These are phyloP conservation scores for Yamadazyma insecticola DNA, from an alignment of 805 yeast genomes.

Conservation along the genomic window DNA sequence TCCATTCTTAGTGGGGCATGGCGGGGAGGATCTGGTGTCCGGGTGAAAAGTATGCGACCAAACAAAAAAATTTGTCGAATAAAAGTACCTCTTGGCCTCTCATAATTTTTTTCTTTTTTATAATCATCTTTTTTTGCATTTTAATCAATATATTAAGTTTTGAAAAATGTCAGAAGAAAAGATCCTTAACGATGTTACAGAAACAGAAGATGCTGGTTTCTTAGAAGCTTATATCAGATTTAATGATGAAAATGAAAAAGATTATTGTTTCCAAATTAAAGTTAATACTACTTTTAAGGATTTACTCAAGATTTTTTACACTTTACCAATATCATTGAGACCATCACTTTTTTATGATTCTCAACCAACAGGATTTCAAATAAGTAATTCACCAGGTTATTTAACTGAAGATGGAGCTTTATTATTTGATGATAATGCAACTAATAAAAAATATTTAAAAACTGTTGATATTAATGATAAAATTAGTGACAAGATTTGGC, in stretches of 20 bases:
- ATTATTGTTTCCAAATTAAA: conserved; percentile 80
- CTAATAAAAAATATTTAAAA: conserved; percentile 36
- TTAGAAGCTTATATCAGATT: conserved; percentile 68
- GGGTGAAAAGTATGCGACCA: no score
- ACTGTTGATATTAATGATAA: conserved; percentile 42
- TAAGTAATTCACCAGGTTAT: conserved; percentile 69
- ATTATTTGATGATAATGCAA: conserved; percentile 60
- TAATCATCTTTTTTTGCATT: no score
- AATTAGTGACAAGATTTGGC: conserved; percentile 67
- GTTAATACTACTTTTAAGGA: conserved; percentile 54
- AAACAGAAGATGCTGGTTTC: conserved; percentile 22
- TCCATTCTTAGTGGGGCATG: no score
- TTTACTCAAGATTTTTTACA: conserved; percentile 56
- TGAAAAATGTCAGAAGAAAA: neutral
- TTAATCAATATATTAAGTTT: no score
- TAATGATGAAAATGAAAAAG: conserved; percentile 81
- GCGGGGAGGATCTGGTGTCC: no score
- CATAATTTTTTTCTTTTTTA: no score
- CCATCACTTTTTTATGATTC: conserved; percentile 73
- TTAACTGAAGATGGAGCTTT: conserved; percentile 81
- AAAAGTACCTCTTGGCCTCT: no score
- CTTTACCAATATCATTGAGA: conserved; percentile 69
- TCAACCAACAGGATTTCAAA: conserved; percentile 59
- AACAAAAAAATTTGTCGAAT: no score
- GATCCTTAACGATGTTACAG: neutral